phyloP scores from a whole-genome alignment of 768 basidiomycete genomes.

The Leccinum truebloodii region DNA sequence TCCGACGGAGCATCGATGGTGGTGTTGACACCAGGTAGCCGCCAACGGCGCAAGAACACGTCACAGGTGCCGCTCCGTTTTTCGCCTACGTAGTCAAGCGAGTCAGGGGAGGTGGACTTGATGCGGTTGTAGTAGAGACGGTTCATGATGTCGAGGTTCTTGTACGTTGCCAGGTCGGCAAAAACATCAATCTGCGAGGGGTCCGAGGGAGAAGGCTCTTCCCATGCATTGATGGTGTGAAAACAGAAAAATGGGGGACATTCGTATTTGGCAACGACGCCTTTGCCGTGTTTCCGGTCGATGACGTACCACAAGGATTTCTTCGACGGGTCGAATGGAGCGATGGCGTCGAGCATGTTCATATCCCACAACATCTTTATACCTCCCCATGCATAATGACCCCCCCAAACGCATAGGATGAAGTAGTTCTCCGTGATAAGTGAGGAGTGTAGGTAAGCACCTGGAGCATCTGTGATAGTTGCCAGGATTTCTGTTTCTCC shows the following conservation, averaged over 20 bases:
- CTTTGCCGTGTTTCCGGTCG: conserved; percentile 37
- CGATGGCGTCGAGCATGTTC: conserved; percentile 36
- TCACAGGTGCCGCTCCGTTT: conserved; percentile 16
- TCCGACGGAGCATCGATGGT: conserved; percentile 16
- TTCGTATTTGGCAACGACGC: conserved; percentile 39
- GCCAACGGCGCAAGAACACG: conserved; percentile 33
- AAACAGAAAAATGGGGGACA: conserved; percentile 42
- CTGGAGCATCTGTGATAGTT: conserved; percentile 38
- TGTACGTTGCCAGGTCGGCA: conserved; percentile 38
- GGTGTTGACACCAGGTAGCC: conserved; percentile 28
- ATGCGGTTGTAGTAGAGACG: conserved; percentile 33
- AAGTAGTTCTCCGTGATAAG: conserved; percentile 39
- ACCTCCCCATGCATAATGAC: conserved; percentile 31
- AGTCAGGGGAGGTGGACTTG: conserved; percentile 25
- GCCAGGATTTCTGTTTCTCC: conserved; percentile 37
- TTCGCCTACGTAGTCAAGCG: conserved; percentile 29
- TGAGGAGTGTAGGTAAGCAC: conserved; percentile 41
- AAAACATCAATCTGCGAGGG: conserved; percentile 32
- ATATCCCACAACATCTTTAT: conserved; percentile 32
- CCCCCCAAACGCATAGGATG: conserved; percentile 38
- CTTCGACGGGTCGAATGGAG: conserved; percentile 31
- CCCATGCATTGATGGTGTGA: conserved; percentile 43
- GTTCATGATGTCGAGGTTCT: conserved; percentile 34
- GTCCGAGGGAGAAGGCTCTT: conserved; percentile 26
- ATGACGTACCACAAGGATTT: conserved; percentile 39